phyloP scores from a whole-genome alignment of 1,139 yeast genomes.

The Yamadazyma friedrichii region DNA sequence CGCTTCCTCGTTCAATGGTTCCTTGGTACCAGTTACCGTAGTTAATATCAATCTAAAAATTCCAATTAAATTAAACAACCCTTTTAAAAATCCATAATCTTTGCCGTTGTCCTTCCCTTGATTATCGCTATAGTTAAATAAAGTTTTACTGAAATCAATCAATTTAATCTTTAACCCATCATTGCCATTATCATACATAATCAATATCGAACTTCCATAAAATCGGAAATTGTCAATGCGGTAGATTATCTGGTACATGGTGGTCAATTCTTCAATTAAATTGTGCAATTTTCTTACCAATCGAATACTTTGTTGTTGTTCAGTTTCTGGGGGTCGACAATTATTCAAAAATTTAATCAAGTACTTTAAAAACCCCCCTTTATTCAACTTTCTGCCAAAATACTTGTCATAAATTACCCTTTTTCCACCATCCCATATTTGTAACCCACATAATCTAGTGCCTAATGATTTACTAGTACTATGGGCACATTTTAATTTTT shows the following conservation, averaged over 20 bases:
- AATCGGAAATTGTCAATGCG: slow-evolving; percentile 76
- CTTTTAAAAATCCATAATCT: slow-evolving; percentile 85
- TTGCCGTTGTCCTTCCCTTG: slow-evolving; percentile 7
- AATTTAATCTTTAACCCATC: slow-evolving; percentile 56
- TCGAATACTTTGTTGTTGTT: slow-evolving; percentile 63
- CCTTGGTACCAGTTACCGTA: too few species aligned
- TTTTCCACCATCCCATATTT: slow-evolving; percentile 38
- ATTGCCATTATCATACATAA: slow-evolving; percentile 56
- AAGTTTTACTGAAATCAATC: slow-evolving; percentile 85
- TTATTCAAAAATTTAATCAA: slow-evolving; percentile 69
- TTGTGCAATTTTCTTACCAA: slow-evolving; percentile 54
- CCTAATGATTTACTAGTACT: slow-evolving; percentile 86
- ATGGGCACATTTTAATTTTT: slow-evolving; percentile 71
- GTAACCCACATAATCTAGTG: slow-evolving; percentile 93
- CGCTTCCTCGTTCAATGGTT: too few species aligned
- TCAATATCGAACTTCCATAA: slow-evolving; percentile 84
- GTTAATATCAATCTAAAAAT: slow-evolving; percentile 57
- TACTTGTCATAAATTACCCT: slow-evolving; percentile 74
- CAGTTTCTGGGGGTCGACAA: slow-evolving; percentile 45
- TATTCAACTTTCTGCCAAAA: slow-evolving; percentile 75
- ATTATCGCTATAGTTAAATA: slow-evolving; percentile 29
- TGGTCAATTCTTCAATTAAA: slow-evolving; percentile 22
- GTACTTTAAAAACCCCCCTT: slow-evolving; percentile 80
- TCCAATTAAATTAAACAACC: slow-evolving; percentile 62
- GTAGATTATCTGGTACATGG: slow-evolving; percentile 37